phyloP scores from a whole-genome alignment of 768 basidiomycete species.

The Mycena kentingensis region DNA sequence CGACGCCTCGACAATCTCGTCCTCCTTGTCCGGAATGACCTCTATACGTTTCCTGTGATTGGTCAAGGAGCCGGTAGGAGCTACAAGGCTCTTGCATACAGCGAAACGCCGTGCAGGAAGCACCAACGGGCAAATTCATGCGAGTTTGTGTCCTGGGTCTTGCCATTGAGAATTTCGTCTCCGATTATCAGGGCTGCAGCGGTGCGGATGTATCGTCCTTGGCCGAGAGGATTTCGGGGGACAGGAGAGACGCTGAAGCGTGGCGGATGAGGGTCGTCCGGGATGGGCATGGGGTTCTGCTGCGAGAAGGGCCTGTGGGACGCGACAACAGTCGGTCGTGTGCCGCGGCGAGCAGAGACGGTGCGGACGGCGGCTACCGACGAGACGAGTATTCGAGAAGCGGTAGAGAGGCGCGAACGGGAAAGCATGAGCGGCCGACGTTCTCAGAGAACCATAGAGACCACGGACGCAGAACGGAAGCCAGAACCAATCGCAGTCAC shows the following conservation, averaged over 20 bases:
- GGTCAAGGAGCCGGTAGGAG: slow-evolving; percentile 18
- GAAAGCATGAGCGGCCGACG: background rate
- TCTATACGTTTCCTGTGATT: slow-evolving; percentile 77
- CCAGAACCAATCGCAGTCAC: background rate
- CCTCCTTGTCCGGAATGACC: slow-evolving; percentile 88
- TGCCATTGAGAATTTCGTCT: slow-evolving; percentile 94
- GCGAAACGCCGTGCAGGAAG: slow-evolving; percentile 82
- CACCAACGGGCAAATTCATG: slow-evolving; percentile 87
- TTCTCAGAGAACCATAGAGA: background rate
- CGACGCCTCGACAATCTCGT: slow-evolving; percentile 91
- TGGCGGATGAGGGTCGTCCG: background rate
- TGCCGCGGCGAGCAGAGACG: background rate
- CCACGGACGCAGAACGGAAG: background rate
- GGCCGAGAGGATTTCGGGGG: slow-evolving; percentile 66
- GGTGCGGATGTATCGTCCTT: slow-evolving; percentile 69
- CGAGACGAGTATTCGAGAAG: background rate
- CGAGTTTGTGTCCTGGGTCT: slow-evolving; percentile 82
- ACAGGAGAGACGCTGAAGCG: slow-evolving; percentile 56
- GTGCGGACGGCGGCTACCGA: background rate
- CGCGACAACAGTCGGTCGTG: background rate
- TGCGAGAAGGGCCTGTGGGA: background rate
- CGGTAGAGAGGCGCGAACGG: background rate
- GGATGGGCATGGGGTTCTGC: background rate
- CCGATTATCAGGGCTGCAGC: slow-evolving; percentile 80
- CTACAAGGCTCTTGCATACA: slow-evolving; percentile 47